Evolutionary conservation across 345 rosid species (phyloP), one percentile per base, ranked within the genome.

Genomic region (Citrus reticulata): DNA sequence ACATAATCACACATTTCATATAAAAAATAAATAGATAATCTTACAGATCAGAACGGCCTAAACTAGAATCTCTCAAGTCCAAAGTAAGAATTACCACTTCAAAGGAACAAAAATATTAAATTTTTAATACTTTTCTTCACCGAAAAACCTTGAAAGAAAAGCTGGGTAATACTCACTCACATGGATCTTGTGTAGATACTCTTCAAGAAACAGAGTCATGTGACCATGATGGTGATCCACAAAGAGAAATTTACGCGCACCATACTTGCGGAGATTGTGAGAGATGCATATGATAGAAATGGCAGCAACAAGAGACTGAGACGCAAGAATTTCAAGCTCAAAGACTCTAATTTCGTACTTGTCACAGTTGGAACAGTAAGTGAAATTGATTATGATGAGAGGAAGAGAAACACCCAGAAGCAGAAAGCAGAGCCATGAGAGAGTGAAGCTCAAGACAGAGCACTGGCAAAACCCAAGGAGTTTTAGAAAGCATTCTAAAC

Each of bases 401-500:
- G 88, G 86, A 73, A 86, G 85, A 64, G 81, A 78, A 67, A 83
- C 34, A 70, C 82, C 83, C 77, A 86, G 76, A 77, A 86, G 85
- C 37, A 86, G 79, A 66, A 83, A 86, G 24, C 59, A 70, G 40
- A 81, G 11, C 88, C 88, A 81, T 4, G 88, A 83, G 69, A 86
- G 61, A 5, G 40, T 4, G 51, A 83, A 16, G 73, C 80, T 74
- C 1, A 79, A 71, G 54, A 64, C 16, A 0, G 88, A 86, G 80
- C 40, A 70, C 59, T 86, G 86, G 62, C 81, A 83, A 24, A 81
- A 86, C 24, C 86, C 88, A 78, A 86, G 13, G 13, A 40, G 14
- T 40, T 75, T 71, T 6, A 86, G 68, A 54, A 81, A 83, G 25
- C 80, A 74, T 54, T 81, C 86, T 57, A 86, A 77, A 25, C 81